These are phyloP conservation scores for Bruguiera gymnorhiza DNA, from an alignment of 345 rosid species.

Conservation along the genomic window DNA sequence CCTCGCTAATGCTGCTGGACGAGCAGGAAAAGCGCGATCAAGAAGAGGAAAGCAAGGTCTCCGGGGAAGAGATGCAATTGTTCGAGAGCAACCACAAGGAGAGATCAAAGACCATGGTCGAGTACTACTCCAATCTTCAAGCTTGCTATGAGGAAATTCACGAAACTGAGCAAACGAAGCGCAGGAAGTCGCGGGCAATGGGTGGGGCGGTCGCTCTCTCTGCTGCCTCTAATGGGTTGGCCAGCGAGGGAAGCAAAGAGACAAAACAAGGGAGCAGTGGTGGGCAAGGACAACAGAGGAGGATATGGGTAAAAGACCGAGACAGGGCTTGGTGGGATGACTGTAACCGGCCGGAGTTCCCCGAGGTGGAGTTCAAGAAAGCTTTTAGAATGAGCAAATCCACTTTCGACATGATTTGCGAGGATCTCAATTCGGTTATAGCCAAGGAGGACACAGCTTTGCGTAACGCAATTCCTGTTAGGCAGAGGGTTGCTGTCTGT, in stretches of 20 bases:
- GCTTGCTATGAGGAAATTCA: constrained; percentile 41
- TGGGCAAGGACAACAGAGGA: constrained; percentile 51
- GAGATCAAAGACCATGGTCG: constrained; percentile 29
- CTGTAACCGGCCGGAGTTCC: constrained; percentile 64
- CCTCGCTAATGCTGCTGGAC: constrained; percentile 38
- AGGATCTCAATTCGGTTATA: constrained; percentile 67
- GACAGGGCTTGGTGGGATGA: constrained; percentile 95
- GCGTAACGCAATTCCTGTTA: constrained; percentile 83
- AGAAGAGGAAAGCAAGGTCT: constrained; percentile 36
- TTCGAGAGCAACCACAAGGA: constrained; percentile 43
- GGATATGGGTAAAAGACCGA: constrained; percentile 92
- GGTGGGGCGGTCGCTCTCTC: constrained; percentile 32
- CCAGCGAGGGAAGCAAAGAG: neutral
- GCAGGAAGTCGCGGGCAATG: constrained; percentile 54
- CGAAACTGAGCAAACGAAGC: constrained; percentile 36
- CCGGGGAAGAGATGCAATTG: constrained; percentile 37
- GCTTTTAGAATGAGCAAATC: constrained; percentile 80
- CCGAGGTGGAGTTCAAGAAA: constrained; percentile 72
- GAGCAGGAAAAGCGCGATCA: constrained; percentile 53
- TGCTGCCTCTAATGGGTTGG: constrained; percentile 13
- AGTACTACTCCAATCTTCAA: constrained; percentile 34
- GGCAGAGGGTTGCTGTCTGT: constrained; percentile 92
- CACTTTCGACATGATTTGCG: constrained; percentile 79
- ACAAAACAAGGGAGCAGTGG: constrained; percentile 18
- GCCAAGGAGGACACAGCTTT: constrained; percentile 88